Conservation (phyloP, 2,329 filamentous ascomycete genomes). For the Exserohilum rostratum region DNA sequence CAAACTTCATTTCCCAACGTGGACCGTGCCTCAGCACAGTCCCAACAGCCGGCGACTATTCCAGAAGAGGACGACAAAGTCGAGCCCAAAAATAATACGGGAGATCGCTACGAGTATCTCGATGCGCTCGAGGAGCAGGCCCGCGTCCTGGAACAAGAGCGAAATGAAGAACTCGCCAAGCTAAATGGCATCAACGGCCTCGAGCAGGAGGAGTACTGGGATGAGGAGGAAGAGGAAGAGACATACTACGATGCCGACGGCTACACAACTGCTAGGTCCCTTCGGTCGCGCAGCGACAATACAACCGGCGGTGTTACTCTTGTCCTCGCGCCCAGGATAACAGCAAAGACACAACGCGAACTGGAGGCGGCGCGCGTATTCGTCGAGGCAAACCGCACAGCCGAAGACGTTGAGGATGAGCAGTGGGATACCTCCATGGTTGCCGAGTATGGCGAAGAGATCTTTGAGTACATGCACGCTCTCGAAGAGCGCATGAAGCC, state of each 20-base stretch:
- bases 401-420: constrained; percentile 85
- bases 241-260: constrained; percentile 74
- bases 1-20: constrained; percentile 30
- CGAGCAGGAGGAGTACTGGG: constrained; percentile 75
- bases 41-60: constrained; percentile 24
- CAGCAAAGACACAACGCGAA: constrained; percentile 72
- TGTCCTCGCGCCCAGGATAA: constrained; percentile 75
- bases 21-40: constrained; percentile 29
- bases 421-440: constrained; percentile 97
- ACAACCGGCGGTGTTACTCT: constrained; percentile 69
- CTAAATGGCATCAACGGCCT: constrained; percentile 20
- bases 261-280: constrained; percentile 77
- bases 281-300: constrained; percentile 76
- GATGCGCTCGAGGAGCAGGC: constrained; percentile 48
- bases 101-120: constrained; percentile 45
- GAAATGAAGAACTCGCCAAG: constrained; percentile 46
- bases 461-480: constrained; percentile 88
- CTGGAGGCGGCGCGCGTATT: constrained; percentile 69
- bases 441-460: constrained; percentile 93
- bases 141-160: constrained; percentile 44
- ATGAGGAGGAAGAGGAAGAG: constrained; percentile 73
- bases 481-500: constrained; percentile 89
- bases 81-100: constrained; percentile 26
- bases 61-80: constrained; percentile 19
- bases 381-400: constrained; percentile 69